Evolutionary conservation across 2,329 filamentous ascomycete species (phyloP).

Genomic region (Colletotrichum scovillei): DNA sequence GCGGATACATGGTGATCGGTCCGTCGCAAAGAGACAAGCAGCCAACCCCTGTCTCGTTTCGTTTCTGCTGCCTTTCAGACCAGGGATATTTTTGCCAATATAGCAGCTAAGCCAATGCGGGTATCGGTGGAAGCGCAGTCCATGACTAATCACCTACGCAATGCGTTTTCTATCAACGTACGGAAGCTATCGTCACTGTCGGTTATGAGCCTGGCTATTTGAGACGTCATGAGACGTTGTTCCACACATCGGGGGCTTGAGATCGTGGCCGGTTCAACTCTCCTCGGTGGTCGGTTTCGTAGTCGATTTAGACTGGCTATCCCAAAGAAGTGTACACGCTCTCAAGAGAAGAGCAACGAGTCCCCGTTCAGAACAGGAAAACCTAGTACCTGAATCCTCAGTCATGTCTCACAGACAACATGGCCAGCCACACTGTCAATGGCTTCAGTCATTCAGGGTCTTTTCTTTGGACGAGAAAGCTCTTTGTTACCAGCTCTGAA

Average conservation of each 20-base stretch:
- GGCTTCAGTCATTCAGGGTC: neutral
- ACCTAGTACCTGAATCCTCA: neutral
- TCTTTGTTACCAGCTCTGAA: constrained; percentile 5
- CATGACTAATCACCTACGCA: neutral
- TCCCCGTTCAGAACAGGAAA: neutral
- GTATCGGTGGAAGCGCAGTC: neutral
- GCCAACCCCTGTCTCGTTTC: constrained; percentile 12
- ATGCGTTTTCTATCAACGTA: neutral
- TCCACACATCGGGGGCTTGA: constrained; percentile 8
- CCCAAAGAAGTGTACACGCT: neutral
- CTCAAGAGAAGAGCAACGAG: neutral
- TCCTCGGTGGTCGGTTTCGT: constrained; percentile 6
- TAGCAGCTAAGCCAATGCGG: neutral
- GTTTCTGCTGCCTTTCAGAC: constrained; percentile 13
- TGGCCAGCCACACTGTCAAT: constrained; percentile 13
- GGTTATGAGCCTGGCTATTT: neutral
- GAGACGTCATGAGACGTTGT: neutral
- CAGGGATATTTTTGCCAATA: neutral
- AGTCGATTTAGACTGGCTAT: constrained; percentile 23
- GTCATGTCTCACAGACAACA: constrained; percentile 3
- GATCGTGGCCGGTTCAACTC: constrained; percentile 13
- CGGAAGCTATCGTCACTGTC: neutral
- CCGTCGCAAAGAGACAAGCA: neutral
- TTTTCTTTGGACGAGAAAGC: neutral
- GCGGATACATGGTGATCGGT: neutral